These are phyloP conservation scores for Aspergillus flavus DNA, from an alignment of 2,329 filamentous ascomycete genomes.

Conservation along the genomic window DNA sequence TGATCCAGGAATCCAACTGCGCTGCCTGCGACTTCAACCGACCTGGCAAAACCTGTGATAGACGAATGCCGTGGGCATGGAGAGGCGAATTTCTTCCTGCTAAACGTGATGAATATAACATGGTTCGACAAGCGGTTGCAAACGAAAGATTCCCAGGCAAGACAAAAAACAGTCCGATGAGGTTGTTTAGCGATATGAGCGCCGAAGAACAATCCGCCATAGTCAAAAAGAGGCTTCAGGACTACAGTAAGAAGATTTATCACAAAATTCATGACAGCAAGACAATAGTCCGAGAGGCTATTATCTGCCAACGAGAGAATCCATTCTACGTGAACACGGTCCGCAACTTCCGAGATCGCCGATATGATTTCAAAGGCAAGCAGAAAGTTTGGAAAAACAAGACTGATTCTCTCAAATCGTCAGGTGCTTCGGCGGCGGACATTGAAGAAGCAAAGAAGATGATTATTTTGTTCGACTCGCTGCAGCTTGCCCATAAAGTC, in stretches of 20 bases:
- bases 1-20: conserved; percentile 95
- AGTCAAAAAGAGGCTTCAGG: conserved; percentile 82
- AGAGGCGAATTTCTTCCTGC: conserved; percentile 95
- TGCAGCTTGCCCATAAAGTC: conserved; percentile 97
- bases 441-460: conserved; percentile 98
- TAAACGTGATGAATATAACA: conserved; percentile 98
- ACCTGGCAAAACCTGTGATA: conserved; percentile 94
- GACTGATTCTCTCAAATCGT: conserved; percentile 79
- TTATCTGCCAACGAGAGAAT: conserved; percentile 97
- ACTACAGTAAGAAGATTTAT: conserved; percentile 98
- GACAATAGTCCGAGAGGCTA: conserved; percentile 90
- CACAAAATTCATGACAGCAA: conserved; percentile 97
- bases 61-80: conserved; percentile 95
- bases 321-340: conserved; percentile 98
- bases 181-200: conserved; percentile 79
- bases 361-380: conserved; percentile 98
- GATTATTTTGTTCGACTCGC: conserved; percentile 92
- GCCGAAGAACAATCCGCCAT: conserved; percentile 79
- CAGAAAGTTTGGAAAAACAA: conserved; percentile 99
- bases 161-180: conserved; percentile 66
- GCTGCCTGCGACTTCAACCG: conserved; percentile 98
- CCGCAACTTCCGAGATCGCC: conserved; percentile 90
- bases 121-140: conserved; percentile 89
- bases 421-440: conserved; percentile 74
- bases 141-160: conserved; percentile 91